Percentiles rank a stretch among this genome's conserved stretches.
These are phyloP conservation scores for Termitomyces eurrhizus DNA, from an alignment of 768 basidiomycete species.

Conservation along the genomic window DNA sequence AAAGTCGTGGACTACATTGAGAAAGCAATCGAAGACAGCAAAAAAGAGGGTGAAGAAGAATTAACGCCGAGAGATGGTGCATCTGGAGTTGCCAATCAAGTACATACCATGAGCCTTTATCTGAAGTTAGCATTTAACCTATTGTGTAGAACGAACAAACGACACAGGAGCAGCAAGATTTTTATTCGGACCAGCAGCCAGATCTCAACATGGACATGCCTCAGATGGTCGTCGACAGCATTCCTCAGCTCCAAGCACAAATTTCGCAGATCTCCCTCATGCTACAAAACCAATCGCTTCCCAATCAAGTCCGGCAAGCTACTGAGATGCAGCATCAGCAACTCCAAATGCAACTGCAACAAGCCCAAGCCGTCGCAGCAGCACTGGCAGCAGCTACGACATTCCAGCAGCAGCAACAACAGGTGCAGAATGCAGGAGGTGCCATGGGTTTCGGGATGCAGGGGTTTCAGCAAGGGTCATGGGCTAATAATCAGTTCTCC, in stretches of 20 bases:
- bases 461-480: slow-evolving; percentile 30
- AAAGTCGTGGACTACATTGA: slow-evolving; percentile 83
- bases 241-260: slow-evolving; percentile 83
- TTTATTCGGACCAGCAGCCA: slow-evolving; percentile 72
- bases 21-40: slow-evolving; percentile 73
- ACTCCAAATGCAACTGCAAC: slow-evolving; percentile 72
- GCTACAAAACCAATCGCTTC: slow-evolving; percentile 76
- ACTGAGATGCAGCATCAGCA: slow-evolving; percentile 84
- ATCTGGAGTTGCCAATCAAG: slow-evolving; percentile 29
- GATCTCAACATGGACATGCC: slow-evolving; percentile 61
- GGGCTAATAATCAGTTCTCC: slow-evolving; percentile 48
- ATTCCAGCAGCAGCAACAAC: slow-evolving; percentile 52
- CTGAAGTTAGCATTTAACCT: not conserved
- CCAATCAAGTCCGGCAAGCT: slow-evolving; percentile 67
- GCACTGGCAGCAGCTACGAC: slow-evolving; percentile 56
- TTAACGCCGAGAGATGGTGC: slow-evolving; percentile 18
- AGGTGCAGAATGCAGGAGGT: slow-evolving; percentile 33
- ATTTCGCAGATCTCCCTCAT: slow-evolving; percentile 75
- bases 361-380: slow-evolving; percentile 70
- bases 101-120: slow-evolving; percentile 16
- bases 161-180: slow-evolving; percentile 53
- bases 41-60: slow-evolving; percentile 55
- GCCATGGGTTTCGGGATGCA: slow-evolving; percentile 38
- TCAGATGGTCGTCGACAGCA: slow-evolving; percentile 67
- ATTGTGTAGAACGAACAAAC: slow-evolving; percentile 18